A percentile compares a stretch with the other conserved stretches of the same genome.
These are phyloP conservation scores for Starmerella vitae DNA, from an alignment of 805 yeast species.

Conservation along the genomic window DNA sequence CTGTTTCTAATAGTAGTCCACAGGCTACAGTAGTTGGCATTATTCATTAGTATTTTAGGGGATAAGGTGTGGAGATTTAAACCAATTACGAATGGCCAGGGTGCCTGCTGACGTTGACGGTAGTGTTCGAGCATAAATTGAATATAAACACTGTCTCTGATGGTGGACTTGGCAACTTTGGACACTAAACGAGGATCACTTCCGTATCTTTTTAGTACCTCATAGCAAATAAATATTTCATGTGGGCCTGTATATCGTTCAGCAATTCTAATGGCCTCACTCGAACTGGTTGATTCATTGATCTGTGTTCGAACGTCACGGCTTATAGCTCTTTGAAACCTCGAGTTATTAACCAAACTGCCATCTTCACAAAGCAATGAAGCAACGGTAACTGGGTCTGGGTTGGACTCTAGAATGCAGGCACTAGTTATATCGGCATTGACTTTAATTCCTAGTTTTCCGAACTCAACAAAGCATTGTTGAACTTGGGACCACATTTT, in stretches of 20 bases:
- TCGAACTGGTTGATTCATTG: not conserved
- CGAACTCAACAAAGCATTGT: not conserved
- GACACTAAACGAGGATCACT: not conserved
- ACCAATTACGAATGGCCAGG: not conserved
- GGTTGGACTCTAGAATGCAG: not conserved
- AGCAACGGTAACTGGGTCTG: not conserved
- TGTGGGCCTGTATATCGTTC: slow-evolving; percentile 1
- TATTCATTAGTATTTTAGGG: no score
- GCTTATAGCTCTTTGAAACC: slow-evolving; percentile 2
- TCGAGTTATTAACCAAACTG: slow-evolving; percentile 4
- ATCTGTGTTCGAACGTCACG: not conserved
- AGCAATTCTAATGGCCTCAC: not conserved
- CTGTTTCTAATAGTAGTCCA: slow-evolving; percentile 1
- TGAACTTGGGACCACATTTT: slow-evolving; percentile 9
- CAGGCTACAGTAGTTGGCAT: not conserved
- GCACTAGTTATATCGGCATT: slow-evolving; percentile 2
- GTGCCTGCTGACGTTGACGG: not conserved
- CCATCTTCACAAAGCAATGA: slow-evolving; percentile 9
- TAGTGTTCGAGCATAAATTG: slow-evolving; percentile 9
- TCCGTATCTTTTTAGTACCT: not conserved
- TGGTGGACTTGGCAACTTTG: not conserved
- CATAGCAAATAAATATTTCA: slow-evolving; percentile 3
- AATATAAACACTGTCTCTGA: not conserved
- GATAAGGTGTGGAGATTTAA: not conserved
- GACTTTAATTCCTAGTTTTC: not conserved